These are phyloP conservation scores for Botrytis deweyae DNA, from an alignment of 2,329 filamentous ascomycete species.

Conservation along the genomic window DNA sequence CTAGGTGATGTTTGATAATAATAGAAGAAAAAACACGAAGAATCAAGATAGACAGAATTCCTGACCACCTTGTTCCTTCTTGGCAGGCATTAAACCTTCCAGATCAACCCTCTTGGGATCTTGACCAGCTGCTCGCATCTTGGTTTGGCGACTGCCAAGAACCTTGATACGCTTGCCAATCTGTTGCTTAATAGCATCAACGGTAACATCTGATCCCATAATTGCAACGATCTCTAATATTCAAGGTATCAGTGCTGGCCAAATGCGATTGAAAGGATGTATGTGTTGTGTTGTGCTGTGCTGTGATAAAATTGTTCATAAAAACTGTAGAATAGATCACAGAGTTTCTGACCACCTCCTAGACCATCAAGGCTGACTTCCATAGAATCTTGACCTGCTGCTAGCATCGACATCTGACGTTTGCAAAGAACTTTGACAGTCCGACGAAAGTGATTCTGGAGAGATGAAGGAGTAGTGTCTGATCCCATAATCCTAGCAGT, in stretches of 20 bases:
- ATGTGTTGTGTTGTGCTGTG: background rate
- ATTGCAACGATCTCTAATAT: constrained; percentile 25
- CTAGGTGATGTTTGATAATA: background rate
- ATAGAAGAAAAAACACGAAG: background rate
- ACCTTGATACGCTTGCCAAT: constrained; percentile 45
- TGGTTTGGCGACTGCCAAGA: constrained; percentile 50
- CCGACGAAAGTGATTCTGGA: constrained; percentile 30
- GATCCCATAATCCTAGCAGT: constrained; percentile 32
- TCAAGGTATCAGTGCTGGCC: background rate
- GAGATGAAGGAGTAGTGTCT: constrained; percentile 29
- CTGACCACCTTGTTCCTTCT: constrained; percentile 21
- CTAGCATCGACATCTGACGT: constrained; percentile 47
- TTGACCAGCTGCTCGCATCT: constrained; percentile 47
- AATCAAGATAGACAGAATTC: background rate
- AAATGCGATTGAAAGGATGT: background rate
- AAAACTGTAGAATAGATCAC: background rate
- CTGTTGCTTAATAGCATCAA: constrained; percentile 31
- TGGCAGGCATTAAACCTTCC: constrained; percentile 16
- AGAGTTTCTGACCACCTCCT: constrained; percentile 12
- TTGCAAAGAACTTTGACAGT: constrained; percentile 52
- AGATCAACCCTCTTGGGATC: constrained; percentile 40
- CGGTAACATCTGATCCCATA: constrained; percentile 32
- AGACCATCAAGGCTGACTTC: constrained; percentile 29
- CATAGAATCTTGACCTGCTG: constrained; percentile 46
- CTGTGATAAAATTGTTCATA: background rate